These are phyloP conservation scores for Phytopythium mirpurense DNA, from an alignment of 352 stramenopile species.

Conservation along the genomic window DNA sequence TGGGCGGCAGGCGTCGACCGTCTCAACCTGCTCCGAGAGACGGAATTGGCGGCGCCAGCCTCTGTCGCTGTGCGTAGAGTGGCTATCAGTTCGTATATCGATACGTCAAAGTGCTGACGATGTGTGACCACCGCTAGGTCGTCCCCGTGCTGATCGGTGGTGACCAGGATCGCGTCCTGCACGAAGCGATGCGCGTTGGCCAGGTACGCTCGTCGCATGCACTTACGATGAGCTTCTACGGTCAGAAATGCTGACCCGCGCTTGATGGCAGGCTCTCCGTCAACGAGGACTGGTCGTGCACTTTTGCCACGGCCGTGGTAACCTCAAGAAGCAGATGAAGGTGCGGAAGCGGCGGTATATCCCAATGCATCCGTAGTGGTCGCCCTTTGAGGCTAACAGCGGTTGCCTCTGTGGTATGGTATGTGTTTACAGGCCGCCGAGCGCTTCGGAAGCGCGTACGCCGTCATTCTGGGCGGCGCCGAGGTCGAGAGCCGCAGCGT, in stretches of 20 bases:
- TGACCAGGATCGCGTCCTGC: constrained; percentile 37
- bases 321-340: constrained; percentile 90
- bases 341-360: constrained; percentile 15
- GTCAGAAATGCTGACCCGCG: neutral
- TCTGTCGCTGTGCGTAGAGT: constrained; percentile 62
- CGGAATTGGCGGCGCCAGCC: constrained; percentile 7
- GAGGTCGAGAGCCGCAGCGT: constrained; percentile 58
- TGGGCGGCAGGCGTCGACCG: constrained; percentile 86
- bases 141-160: constrained; percentile 53
- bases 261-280: constrained; percentile 23
- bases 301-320: constrained; percentile 72
- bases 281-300: constrained; percentile 62
- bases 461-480: constrained; percentile 68
- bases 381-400: constrained; percentile 2
- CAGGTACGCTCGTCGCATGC: constrained; percentile 20
- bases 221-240: neutral
- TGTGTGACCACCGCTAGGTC: constrained; percentile 25
- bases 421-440: constrained; percentile 43
- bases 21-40: constrained; percentile 53
- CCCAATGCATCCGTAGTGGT: too few relatives aligned
- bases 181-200: constrained; percentile 59
- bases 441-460: constrained; percentile 54
- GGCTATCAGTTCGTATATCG: too few relatives aligned
- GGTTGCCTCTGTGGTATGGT: neutral
- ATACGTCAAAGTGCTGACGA: too few relatives aligned